Evolutionary conservation across 106 monocot species (phyloP), one percentile per base, ranked within the genome.

Genomic region (Alisma plantagoaquatica): DNA sequence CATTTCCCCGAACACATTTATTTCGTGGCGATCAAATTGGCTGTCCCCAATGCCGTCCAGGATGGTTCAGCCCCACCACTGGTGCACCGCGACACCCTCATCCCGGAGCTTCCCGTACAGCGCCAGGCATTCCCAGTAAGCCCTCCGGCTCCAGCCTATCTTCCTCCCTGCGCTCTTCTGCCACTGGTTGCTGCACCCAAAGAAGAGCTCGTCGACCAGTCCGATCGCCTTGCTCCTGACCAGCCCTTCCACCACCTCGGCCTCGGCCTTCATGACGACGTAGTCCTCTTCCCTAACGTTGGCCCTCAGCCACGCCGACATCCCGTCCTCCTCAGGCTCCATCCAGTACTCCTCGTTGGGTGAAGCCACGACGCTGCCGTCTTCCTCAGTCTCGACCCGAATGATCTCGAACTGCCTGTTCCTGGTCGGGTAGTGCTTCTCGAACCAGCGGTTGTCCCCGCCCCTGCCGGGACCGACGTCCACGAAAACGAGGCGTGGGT

Each of bases 191-290:
- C 45, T 47, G 68, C 81, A 86, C 53, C 75, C 81, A 12, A 86
- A 54, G 56, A 86, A 81, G 18, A 86, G 49, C 74, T 86, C 80
- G 33, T 86, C 86, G 18, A 86, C 74, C 27, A 81, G 70, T 12
- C 54, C 57, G 10, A 77, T 54, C 2, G 71, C 74, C 27, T 54
- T 33, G 46, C 68, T 70, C 56, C 58, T 61, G 47, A 86, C 21
- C 53, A 74, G 65, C 60, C 69, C 86, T 68, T 81, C 81, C 58
- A 77, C 86, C 24, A 42, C 77, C 23, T 60, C 80, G 1, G 71
- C 81, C 71, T 75, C 77, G 17, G 81, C 85, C 46, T n/a, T n/a
- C n/a, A n/a, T n/a, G n/a, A n/a, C n/a, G n/a, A n/a, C n/a, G n/a
- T n/a, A n/a, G n/a, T n/a, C n/a, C n/a, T n/a, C n/a, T n/a, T n/a